Evolutionary conservation across 495 filamentous ascomycete genomes (phyloP), one percentile per base, ranked within the genome.

Genomic region (Penicillium tannophilum): DNA sequence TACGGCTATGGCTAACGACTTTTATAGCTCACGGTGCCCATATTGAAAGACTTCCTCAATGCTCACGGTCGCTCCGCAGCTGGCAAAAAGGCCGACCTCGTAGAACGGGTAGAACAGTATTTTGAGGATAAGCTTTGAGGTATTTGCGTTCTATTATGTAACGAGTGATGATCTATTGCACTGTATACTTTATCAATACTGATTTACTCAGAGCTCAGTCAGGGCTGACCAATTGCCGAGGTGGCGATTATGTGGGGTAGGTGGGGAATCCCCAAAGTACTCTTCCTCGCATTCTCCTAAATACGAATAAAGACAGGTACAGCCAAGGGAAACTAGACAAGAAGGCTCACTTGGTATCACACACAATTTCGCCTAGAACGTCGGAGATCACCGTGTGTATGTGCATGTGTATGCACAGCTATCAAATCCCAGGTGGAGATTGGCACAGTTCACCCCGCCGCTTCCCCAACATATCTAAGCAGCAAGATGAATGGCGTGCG

Each of bases 11-110:
- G 57, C 43, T 58, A 51, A 51, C 43, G 4, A 30, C 16, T 24
- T 6, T 9, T 66, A 36, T 49, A 82, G 76, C 80, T 93, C 68
- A 94, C 85, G 3, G 79, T 97, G 28, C 72, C 82, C 4, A 77
- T 84, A 17, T 67, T 97, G 52, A 95, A 88, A 68, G 82, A 82
- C 1, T 90, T 88, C 63, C 69, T 96, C 54, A 66, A 68, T 16
- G 74, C 74, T 4, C 90, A 89, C 61, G 84, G 85, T 6, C 68
- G 92, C 17, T 76, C 79, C 45, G 76, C 81, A 6, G 75, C 70
- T 20, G 90, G 91, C 0, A 90, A 90, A 73, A 97, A 97, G 72
- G 83, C 79, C 4, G 88, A 94, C 47, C 76, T 97, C 16, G 71
- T 97, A 3, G 90, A 93, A 45, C 84, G 84, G 42, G 79, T 97